Evolutionary conservation across 805 yeast species (phyloP).

Genomic region (Candida xiaguanensis): DNA sequence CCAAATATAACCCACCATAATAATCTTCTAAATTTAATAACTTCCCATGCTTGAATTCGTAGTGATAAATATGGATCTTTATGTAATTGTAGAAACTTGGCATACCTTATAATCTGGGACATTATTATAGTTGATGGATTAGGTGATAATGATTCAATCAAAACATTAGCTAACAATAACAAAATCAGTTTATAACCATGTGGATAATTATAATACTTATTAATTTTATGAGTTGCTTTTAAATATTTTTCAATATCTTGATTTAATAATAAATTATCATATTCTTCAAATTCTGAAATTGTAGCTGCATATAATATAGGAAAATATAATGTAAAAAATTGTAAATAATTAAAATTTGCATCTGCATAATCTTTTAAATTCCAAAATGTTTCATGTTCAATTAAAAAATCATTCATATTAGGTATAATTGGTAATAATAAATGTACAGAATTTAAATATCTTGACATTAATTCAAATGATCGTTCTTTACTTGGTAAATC

Average conservation of each 20-base stretch:
- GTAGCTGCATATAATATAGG: slow-evolving; percentile 58
- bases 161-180: slow-evolving; percentile 44
- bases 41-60: slow-evolving; percentile 44
- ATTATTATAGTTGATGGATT: slow-evolving; percentile 55
- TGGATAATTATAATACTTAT: slow-evolving; percentile 49
- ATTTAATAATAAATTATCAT: slow-evolving; percentile 42
- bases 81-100: slow-evolving; percentile 53
- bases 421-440: slow-evolving; percentile 50
- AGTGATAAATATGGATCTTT: slow-evolving; percentile 58
- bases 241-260: slow-evolving; percentile 49
- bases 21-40: slow-evolving; percentile 50
- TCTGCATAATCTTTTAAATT: slow-evolving; percentile 15
- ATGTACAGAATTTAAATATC: slow-evolving; percentile 52
- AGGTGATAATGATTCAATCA: slow-evolving; percentile 50
- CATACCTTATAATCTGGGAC: slow-evolving; percentile 53
- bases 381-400: slow-evolving; percentile 51
- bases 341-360: slow-evolving; percentile 34
- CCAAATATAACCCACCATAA: slow-evolving; percentile 70
- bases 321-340: slow-evolving; percentile 47
- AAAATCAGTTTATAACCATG: slow-evolving; percentile 42
- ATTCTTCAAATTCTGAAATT: slow-evolving; percentile 57
- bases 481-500: slow-evolving; percentile 45
- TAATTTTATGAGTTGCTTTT: slow-evolving; percentile 47
- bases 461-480: slow-evolving; percentile 43
- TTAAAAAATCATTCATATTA: slow-evolving; percentile 41